A percentile compares a stretch with the other conserved stretches of the same genome.
Conservation (phyloP, 2,329 filamentous ascomycete species). For the Phoma sp. region DNA sequence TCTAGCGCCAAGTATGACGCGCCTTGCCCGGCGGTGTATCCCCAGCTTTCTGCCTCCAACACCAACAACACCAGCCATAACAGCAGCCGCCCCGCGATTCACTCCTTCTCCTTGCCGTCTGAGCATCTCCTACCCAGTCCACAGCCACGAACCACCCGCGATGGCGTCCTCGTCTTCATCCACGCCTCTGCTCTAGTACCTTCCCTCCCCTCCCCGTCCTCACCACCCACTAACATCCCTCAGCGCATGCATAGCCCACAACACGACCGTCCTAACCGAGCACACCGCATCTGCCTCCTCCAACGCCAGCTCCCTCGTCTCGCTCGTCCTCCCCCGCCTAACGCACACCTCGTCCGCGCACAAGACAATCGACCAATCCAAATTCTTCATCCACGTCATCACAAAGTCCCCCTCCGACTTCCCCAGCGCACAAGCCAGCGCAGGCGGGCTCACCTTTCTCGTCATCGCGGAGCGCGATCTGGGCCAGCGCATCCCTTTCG, state of each 20-base stretch:
- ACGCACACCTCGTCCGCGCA: constrained; percentile 80
- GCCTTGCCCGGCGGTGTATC: constrained; percentile 29
- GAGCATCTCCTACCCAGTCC: constrained; percentile 7
- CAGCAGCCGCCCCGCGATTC: background rate
- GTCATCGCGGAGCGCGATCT: constrained; percentile 83
- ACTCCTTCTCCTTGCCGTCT: background rate
- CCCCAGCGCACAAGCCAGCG: constrained; percentile 59
- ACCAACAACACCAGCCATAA: constrained; percentile 11
- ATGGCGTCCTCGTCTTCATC: constrained; percentile 50
- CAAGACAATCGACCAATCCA: constrained; percentile 90
- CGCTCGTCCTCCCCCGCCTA: constrained; percentile 95
- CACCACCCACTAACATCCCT: constrained; percentile 21
- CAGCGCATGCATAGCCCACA: constrained; percentile 92
- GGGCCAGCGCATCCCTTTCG: constrained; percentile 88
- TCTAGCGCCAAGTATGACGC: constrained; percentile 32
- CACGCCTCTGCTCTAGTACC: constrained; percentile 50
- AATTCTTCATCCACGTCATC: constrained; percentile 95
- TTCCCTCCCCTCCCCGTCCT: background rate
- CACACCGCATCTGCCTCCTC: constrained; percentile 86
- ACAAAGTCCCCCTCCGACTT: constrained; percentile 78
- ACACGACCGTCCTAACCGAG: constrained; percentile 90
- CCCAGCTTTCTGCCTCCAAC: constrained; percentile 30
- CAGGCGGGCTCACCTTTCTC: constrained; percentile 88
- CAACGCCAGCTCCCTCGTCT: constrained; percentile 84
- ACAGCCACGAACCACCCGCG: constrained; percentile 11